These are phyloP conservation scores for Annulohypoxylon maeteangense DNA, from an alignment of 495 filamentous ascomycete species.

Conservation along the genomic window DNA sequence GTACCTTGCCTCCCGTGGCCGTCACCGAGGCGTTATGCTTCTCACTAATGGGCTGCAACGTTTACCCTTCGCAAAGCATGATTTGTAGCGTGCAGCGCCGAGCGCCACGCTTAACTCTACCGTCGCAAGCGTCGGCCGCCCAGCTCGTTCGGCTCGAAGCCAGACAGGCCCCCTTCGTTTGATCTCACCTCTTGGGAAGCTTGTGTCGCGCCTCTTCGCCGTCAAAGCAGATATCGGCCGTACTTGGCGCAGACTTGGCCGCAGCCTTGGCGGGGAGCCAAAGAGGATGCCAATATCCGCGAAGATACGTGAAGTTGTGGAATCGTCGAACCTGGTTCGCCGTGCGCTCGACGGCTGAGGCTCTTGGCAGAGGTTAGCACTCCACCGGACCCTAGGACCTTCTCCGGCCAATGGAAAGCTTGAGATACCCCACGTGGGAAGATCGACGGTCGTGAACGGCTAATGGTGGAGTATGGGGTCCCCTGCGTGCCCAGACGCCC, in stretches of 20 bases:
- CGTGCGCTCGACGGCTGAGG: constrained; percentile 37
- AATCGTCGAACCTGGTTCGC: constrained; percentile 27
- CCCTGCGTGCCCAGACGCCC: constrained; percentile 33
- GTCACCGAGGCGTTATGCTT: constrained; percentile 34
- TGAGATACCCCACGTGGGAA: constrained; percentile 34
- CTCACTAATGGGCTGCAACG: constrained; percentile 5
- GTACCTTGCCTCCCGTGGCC: constrained; percentile 9
- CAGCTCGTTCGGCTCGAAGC: constrained; percentile 1
- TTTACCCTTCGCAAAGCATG: constrained; percentile 18
- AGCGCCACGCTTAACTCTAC: constrained; percentile 19
- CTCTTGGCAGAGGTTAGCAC: constrained; percentile 34
- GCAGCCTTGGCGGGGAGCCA: constrained; percentile 28
- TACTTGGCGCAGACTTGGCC: constrained; percentile 40
- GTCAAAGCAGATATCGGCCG: constrained; percentile 32
- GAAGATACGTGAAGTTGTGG: constrained; percentile 24
- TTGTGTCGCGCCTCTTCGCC: constrained; percentile 14
- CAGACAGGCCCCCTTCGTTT: constrained; percentile 18
- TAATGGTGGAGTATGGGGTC: constrained; percentile 16
- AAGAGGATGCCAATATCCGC: constrained; percentile 38
- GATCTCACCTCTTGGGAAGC: constrained; percentile 23
- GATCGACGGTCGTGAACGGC: constrained; percentile 33
- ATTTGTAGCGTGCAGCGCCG: constrained; percentile 14
- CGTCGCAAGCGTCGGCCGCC: neutral
- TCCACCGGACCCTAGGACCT: neutral
- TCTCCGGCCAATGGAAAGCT: constrained; percentile 19